phyloP scores from a whole-genome alignment of 164 flowering plant species.

The Annona cherimola region DNA sequence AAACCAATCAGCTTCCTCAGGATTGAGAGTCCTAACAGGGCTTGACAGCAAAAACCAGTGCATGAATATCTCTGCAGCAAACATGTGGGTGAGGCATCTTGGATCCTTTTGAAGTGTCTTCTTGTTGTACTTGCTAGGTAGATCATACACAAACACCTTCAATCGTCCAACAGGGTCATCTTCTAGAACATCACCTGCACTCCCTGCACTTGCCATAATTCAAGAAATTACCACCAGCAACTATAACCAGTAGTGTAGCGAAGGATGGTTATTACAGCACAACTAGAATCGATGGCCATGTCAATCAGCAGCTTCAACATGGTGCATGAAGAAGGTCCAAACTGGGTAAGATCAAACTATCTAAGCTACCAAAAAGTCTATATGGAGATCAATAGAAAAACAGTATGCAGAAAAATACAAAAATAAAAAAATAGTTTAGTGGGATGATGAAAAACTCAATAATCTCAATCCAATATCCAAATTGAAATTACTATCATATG shows the following conservation, averaged over 20 bases:
- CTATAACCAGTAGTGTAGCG: not conserved
- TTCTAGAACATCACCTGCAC: constrained; percentile 99
- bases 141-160: constrained; percentile 94
- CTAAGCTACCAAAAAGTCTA: not conserved
- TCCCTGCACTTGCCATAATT: constrained; percentile 43
- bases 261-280: not conserved
- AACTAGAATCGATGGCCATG: not conserved
- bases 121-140: constrained; percentile 95
- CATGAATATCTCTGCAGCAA: constrained; percentile 97
- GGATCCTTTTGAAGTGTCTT: constrained; percentile 84
- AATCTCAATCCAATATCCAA: no score
- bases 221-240: not conserved
- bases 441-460: no score
- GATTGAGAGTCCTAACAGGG: constrained; percentile 87
- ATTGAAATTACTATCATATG: not conserved
- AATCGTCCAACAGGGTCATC: constrained; percentile 94
- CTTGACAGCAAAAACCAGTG: constrained; percentile 86
- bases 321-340: not conserved
- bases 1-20: constrained; percentile 97
- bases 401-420: no score
- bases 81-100: constrained; percentile 94
- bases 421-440: no score
- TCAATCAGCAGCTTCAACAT: not conserved
- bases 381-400: no score
- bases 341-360: not conserved